Evolutionary conservation across 2,329 filamentous ascomycete genomes (phyloP).

Genomic region (Pseudogymnoascus sp.): DNA sequence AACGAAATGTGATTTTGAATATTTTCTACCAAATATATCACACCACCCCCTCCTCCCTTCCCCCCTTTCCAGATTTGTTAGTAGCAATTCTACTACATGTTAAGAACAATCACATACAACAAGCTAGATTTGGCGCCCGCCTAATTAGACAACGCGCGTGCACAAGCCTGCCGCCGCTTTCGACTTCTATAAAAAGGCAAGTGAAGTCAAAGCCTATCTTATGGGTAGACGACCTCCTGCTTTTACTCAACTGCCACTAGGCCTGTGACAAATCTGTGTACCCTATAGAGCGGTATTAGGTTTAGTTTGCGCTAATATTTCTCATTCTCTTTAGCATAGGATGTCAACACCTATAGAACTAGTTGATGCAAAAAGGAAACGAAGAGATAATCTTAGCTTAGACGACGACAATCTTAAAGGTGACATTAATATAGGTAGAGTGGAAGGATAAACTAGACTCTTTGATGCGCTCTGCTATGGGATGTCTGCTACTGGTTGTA

Average conservation of each 20-base stretch:
- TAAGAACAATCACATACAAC: too few relatives aligned
- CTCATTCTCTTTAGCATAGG: conserved; percentile 16
- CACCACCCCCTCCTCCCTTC: too few relatives aligned
- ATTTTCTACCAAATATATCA: too few relatives aligned
- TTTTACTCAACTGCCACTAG: background rate
- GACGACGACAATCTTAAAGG: background rate
- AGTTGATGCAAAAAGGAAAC: conserved; percentile 17
- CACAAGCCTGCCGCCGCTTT: too few relatives aligned
- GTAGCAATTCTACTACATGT: too few relatives aligned
- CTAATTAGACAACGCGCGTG: too few relatives aligned
- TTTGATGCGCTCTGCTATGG: conserved; percentile 8
- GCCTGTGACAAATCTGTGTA: conserved; percentile 11
- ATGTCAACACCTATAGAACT: conserved; percentile 18
- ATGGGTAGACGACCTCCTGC: background rate
- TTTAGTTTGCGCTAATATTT: conserved; percentile 13
- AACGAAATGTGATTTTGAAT: background rate
- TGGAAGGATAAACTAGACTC: background rate
- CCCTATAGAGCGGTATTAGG: conserved; percentile 17
- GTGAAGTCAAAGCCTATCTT: background rate
- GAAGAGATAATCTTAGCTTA: conserved; percentile 10
- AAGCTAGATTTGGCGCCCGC: too few relatives aligned
- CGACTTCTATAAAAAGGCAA: too few relatives aligned
- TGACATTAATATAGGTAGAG: background rate
- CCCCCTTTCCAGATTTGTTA: too few relatives aligned
- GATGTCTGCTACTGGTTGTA: conserved; percentile 13